A percentile compares a stretch with the other conserved stretches of the same genome.
Evolutionary conservation across 352 stramenopile species (phyloP).

Genomic region (Globisporangium okanoganense): DNA sequence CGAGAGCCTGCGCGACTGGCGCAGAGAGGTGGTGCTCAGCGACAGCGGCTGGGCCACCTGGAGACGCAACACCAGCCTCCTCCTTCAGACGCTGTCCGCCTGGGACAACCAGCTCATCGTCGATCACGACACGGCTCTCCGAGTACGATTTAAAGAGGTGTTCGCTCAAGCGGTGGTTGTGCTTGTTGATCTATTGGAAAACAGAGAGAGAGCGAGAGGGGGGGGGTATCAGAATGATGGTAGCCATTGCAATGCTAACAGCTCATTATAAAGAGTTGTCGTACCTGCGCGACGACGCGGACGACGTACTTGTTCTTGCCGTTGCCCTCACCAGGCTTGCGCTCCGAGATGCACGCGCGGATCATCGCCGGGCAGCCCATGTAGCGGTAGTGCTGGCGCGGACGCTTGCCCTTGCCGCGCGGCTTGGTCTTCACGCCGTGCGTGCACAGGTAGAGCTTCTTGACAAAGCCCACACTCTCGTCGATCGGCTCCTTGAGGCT

Average conservation of each 20-base stretch:
- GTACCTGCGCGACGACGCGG: conserved; percentile 73
- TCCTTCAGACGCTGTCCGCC: conserved; percentile 49
- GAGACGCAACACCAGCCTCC: conserved; percentile 20
- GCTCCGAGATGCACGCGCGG: conserved; percentile 75
- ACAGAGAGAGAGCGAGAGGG: background rate
- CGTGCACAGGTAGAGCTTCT: conserved; percentile 83
- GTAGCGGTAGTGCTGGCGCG: conserved; percentile 79
- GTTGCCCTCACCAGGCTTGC: conserved; percentile 49
- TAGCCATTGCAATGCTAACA: background rate
- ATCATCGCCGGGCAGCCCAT: conserved; percentile 85
- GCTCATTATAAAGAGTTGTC: background rate
- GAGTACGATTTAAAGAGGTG: conserved; percentile 87
- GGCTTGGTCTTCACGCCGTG: conserved; percentile 84
- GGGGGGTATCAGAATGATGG: background rate
- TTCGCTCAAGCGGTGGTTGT: conserved; percentile 83
- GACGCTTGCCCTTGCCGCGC: conserved; percentile 73
- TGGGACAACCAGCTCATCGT: conserved; percentile 68
- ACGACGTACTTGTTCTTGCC: conserved; percentile 79
- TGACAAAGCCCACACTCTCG: conserved; percentile 80
- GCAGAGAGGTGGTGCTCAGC: conserved; percentile 27
- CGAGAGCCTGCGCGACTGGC: conserved; percentile 30
- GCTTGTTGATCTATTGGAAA: conserved; percentile 62
- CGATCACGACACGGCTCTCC: conserved; percentile 82
- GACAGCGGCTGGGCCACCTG: conserved; percentile 14
- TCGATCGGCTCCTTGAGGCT: conserved; percentile 84